Percentiles rank a stretch among this genome's conserved stretches.
These are phyloP conservation scores for Sporothrix protearum DNA, from an alignment of 2,329 filamentous ascomycete genomes.

Conservation along the genomic window DNA sequence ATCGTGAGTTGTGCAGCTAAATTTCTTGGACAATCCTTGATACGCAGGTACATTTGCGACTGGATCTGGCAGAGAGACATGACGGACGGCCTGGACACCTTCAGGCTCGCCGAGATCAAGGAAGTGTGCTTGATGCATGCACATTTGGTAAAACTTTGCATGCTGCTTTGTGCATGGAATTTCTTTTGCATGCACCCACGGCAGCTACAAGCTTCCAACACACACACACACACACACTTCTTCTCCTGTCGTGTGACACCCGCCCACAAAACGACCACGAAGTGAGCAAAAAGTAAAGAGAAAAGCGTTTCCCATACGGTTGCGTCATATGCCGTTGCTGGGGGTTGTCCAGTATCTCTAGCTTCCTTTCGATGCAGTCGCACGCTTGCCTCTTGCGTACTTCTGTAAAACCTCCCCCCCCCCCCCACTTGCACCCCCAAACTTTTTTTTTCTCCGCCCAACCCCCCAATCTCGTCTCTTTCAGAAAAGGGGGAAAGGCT, in stretches of 20 bases:
- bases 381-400: neutral
- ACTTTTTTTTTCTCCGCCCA: neutral
- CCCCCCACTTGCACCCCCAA: neutral
- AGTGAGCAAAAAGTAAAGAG: neutral
- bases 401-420: no score
- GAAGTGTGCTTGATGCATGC: no score
- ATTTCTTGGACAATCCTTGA: neutral
- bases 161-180: no score
- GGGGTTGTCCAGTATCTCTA: neutral
- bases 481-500: neutral
- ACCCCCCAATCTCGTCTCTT: neutral
- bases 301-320: neutral
- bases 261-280: neutral
- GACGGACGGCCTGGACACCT: no score
- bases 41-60: no score
- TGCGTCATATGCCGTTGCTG: neutral
- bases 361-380: neutral
- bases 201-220: neutral
- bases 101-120: no score
- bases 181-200: neutral
- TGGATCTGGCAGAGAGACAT: neutral
- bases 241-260: neutral
- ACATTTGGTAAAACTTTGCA: no score
- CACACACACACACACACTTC: neutral
- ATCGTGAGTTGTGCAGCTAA: neutral